Percentiles rank a stretch among this genome's conserved stretches.
Conservation (phyloP, 345 rosid species). For the Populus davidiana region DNA sequence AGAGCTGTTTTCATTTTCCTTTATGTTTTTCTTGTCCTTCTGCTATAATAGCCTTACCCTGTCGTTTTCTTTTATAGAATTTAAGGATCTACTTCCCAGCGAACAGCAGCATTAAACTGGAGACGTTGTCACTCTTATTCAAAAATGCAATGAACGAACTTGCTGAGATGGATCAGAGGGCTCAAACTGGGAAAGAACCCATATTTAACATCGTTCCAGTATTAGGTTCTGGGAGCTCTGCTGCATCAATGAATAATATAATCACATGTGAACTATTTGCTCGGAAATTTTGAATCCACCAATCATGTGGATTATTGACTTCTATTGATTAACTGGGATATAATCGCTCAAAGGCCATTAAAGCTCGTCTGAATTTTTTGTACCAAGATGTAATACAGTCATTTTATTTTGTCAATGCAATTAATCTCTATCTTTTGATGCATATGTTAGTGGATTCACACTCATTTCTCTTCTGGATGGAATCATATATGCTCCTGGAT, state of each 20-base stretch:
- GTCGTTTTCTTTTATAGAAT: constrained; percentile 34
- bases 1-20: background rate
- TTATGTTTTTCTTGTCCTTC: background rate
- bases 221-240: constrained; percentile 55
- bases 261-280: constrained; percentile 71
- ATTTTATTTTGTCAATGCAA: background rate
- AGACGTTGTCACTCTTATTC: constrained; percentile 38
- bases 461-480: background rate
- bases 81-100: constrained; percentile 61
- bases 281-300: constrained; percentile 40
- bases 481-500: background rate
- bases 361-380: background rate
- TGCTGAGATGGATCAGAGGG: constrained; percentile 29
- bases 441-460: background rate
- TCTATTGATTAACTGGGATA: background rate
- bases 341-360: background rate
- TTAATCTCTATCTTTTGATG: background rate
- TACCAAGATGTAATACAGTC: background rate
- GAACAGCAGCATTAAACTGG: constrained; percentile 37
- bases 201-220: constrained; percentile 67
- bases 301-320: background rate
- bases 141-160: constrained; percentile 47
- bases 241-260: constrained; percentile 51
- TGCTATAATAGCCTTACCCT: background rate
- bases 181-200: constrained; percentile 29